Base-by-base conservation (phyloP, 108 stramenopile genomes). In the Cyclotella kingstonii region DNA sequence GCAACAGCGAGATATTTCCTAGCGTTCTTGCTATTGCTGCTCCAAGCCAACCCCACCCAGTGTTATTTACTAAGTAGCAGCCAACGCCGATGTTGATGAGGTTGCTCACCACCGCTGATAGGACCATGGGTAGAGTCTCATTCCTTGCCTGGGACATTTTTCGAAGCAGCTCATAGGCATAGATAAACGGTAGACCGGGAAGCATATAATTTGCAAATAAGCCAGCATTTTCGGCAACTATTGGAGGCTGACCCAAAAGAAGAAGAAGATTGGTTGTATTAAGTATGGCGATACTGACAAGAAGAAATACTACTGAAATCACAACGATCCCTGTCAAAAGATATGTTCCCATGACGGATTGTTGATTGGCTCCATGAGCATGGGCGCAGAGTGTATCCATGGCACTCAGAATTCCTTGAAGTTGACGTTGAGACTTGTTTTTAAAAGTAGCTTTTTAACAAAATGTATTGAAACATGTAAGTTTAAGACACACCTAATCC, bases 311-410 rank as follows among this genome's bases (percentile, higher is more conserved):
- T 5, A 65, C 41, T 12, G 52, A 29, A 18, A 78, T 38, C 39
- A 72, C 41, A 3, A 55, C 10, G 14, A 64, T 22, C 2, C 66
- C 65, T 0, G 77, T 78, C 11, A 73, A 44, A n/a, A 35, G 33
- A 38, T 78, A 78, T 17, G 54, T 72, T 11, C 77, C 77, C 77
- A 78, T 78, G 47, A 62, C 60, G 1, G 57, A 28, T 0, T 70
- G 25, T 61, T 78, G 65, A 10, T 57, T 65, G 12, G 77, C 77
- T 30, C 77, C 77, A 44, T 68, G 66, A 41, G 77, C 77, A 45
- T 72, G 70, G 3, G 62, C 40, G 25, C 77, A 78, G 4, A 78
- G 52, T 41, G 77, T 78, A 42, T 78, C 77, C 44, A 78, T 45
- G 2, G 77, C 77, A 25, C 64, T 78, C 1, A 66, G 46, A 1